Conservation (phyloP, 2,329 filamentous ascomycete genomes). For the Pestalotiopsis sp. region DNA sequence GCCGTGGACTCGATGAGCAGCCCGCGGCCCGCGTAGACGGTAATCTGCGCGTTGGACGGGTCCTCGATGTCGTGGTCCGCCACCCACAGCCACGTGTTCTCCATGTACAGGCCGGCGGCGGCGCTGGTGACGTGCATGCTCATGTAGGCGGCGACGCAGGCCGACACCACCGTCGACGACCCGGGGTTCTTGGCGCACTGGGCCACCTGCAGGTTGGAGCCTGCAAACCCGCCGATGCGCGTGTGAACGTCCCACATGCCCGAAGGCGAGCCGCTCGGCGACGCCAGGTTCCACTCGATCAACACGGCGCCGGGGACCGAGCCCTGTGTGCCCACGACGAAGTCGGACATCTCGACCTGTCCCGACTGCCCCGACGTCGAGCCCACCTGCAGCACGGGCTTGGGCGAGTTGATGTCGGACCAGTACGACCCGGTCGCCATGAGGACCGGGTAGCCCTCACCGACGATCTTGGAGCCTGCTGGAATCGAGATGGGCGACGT, state of each 20-base stretch:
- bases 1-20: slow-evolving; percentile 41
- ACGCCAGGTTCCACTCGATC: slow-evolving; percentile 72
- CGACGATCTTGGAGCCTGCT: slow-evolving; percentile 36
- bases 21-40: slow-evolving; percentile 55
- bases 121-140: slow-evolving; percentile 38
- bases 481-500: slow-evolving; percentile 50
- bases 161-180: slow-evolving; percentile 27
- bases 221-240: slow-evolving; percentile 71
- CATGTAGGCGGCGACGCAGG: slow-evolving; percentile 41
- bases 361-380: slow-evolving; percentile 60
- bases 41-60: slow-evolving; percentile 47
- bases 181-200: slow-evolving; percentile 62
- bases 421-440: slow-evolving; percentile 60
- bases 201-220: slow-evolving; percentile 68
- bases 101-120: slow-evolving; percentile 37
- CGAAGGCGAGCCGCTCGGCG: slow-evolving; percentile 40
- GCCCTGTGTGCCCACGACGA: slow-evolving; percentile 71
- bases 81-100: slow-evolving; percentile 49
- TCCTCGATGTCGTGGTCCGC: slow-evolving; percentile 61
- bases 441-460: slow-evolving; percentile 40
- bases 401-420: slow-evolving; percentile 58
- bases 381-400: slow-evolving; percentile 70
- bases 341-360: slow-evolving; percentile 70
- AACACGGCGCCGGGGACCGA: slow-evolving; percentile 68
- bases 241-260: slow-evolving; percentile 78